These are phyloP conservation scores for Schizophyllum commune DNA, from an alignment of 1,284 basidiomycete species.

Conservation along the genomic window DNA sequence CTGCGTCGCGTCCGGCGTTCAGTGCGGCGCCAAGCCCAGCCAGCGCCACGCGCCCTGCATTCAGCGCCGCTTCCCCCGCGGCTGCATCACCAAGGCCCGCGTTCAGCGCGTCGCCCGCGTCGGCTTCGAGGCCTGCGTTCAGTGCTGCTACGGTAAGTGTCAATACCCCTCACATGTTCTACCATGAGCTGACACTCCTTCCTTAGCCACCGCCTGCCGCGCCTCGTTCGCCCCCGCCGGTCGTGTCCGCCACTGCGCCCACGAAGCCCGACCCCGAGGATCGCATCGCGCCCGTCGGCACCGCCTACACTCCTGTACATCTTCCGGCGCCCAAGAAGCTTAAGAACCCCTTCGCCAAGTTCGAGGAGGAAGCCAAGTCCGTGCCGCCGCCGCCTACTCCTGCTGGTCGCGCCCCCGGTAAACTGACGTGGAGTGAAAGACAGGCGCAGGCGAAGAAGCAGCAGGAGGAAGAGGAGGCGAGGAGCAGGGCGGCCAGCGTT, in stretches of 20 bases:
- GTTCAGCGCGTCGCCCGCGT: slow-evolving; percentile 4
- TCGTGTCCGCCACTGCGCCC: slow-evolving; percentile 38
- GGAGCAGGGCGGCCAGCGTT: slow-evolving; percentile 53
- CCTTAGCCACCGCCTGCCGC: slow-evolving; percentile 13
- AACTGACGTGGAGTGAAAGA: slow-evolving; percentile 86
- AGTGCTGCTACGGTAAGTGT: neutral
- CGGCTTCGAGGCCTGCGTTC: slow-evolving; percentile 20
- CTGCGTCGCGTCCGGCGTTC: slow-evolving; percentile 21
- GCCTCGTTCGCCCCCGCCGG: slow-evolving; percentile 31
- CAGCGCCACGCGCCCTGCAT: slow-evolving; percentile 28
- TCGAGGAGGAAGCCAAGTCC: slow-evolving; percentile 39
- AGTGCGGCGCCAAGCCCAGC: neutral
- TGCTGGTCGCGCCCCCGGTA: slow-evolving; percentile 44
- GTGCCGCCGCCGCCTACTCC: slow-evolving; percentile 18
- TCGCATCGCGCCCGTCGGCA: slow-evolving; percentile 76
- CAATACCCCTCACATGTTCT: neutral
- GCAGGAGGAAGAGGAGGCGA: slow-evolving; percentile 71
- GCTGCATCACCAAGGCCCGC: slow-evolving; percentile 2
- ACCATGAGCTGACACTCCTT: neutral
- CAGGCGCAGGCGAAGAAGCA: slow-evolving; percentile 85
- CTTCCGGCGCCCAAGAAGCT: slow-evolving; percentile 82
- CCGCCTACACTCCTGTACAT: slow-evolving; percentile 81
- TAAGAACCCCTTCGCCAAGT: slow-evolving; percentile 71
- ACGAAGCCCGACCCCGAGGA: slow-evolving; percentile 72
- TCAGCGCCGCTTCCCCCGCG: slow-evolving; percentile 20